Conservation (phyloP, 768 basidiomycete genomes). For the Dacryopinax primogenitus region DNA sequence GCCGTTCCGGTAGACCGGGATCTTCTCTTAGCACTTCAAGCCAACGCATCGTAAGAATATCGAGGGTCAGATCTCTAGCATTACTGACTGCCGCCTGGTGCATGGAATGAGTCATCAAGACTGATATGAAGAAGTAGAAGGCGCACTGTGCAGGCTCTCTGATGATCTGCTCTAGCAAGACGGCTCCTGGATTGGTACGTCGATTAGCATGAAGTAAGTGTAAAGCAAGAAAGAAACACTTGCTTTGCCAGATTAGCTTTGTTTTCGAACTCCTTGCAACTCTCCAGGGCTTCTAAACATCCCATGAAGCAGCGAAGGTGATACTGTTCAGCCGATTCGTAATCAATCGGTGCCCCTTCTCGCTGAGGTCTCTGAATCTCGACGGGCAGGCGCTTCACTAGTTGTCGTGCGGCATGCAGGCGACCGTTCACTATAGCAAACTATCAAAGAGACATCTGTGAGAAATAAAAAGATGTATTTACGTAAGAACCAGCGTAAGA, state of each 20-base stretch:
- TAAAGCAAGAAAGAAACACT: neutral
- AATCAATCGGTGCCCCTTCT: neutral
- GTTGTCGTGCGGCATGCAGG: slow-evolving; percentile 48
- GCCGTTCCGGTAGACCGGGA: slow-evolving; percentile 25
- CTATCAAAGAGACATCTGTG: neutral
- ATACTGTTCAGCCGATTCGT: neutral
- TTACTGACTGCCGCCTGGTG: neutral
- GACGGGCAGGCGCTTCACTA: slow-evolving; percentile 47
- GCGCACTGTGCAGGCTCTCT: neutral
- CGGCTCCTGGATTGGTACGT: neutral
- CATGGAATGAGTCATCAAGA: neutral
- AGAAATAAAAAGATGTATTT: slow-evolving; percentile 22
- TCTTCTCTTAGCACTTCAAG: neutral
- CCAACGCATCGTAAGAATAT: neutral
- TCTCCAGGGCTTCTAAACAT: neutral
- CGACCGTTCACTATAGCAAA: slow-evolving; percentile 51
- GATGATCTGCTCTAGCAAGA: neutral
- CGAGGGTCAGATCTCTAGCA: neutral
- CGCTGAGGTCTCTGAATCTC: neutral
- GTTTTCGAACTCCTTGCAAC: neutral
- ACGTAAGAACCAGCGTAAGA: slow-evolving; percentile 85
- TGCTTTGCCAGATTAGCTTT: neutral
- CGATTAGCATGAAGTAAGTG: neutral
- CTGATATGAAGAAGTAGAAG: neutral
- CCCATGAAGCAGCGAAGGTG: neutral